These are phyloP conservation scores for Sugiyamaella japonica DNA, from an alignment of 1,139 yeast genomes.

Conservation along the genomic window DNA sequence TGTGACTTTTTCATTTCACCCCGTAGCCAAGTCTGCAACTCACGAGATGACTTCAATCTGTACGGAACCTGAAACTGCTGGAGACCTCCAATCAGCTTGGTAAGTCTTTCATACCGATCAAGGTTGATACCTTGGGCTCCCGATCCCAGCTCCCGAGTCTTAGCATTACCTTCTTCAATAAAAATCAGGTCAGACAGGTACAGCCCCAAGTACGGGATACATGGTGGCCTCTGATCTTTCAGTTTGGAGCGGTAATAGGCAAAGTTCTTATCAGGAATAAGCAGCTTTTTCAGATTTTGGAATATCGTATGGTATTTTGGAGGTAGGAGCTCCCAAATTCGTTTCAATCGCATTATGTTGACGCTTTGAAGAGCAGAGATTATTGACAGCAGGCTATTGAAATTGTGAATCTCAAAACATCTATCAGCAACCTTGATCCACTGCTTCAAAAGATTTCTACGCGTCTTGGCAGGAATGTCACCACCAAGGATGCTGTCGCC, in stretches of 20 bases:
- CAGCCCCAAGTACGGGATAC: constrained; percentile 83
- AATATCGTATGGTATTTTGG: constrained; percentile 66
- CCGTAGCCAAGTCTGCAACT: constrained; percentile 40
- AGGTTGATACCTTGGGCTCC: constrained; percentile 62
- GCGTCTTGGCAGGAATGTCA: constrained; percentile 45
- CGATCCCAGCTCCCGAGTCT: constrained; percentile 45
- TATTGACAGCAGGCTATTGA: constrained; percentile 86
- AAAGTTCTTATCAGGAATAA: constrained; percentile 85
- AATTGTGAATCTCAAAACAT: constrained; percentile 76
- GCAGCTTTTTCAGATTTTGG: constrained; percentile 64
- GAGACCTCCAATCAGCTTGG: constrained; percentile 72
- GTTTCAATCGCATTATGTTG: constrained; percentile 64
- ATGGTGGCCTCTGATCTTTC: constrained; percentile 62
- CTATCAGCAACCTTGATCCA: constrained; percentile 87
- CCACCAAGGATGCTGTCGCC: constrained; percentile 60
- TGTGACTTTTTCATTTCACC: constrained; percentile 40
- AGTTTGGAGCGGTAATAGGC: constrained; percentile 69
- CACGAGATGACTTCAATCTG: constrained; percentile 30
- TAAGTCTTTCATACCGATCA: constrained; percentile 75
- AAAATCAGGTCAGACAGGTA: constrained; percentile 86
- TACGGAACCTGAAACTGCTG: constrained; percentile 74
- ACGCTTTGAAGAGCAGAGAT: constrained; percentile 83
- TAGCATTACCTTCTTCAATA: constrained; percentile 83
- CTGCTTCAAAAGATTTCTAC: constrained; percentile 63
- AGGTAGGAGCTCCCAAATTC: constrained; percentile 65